Evolutionary conservation across 1,284 basidiomycete species (phyloP).

Genomic region (Puccinia triticina): DNA sequence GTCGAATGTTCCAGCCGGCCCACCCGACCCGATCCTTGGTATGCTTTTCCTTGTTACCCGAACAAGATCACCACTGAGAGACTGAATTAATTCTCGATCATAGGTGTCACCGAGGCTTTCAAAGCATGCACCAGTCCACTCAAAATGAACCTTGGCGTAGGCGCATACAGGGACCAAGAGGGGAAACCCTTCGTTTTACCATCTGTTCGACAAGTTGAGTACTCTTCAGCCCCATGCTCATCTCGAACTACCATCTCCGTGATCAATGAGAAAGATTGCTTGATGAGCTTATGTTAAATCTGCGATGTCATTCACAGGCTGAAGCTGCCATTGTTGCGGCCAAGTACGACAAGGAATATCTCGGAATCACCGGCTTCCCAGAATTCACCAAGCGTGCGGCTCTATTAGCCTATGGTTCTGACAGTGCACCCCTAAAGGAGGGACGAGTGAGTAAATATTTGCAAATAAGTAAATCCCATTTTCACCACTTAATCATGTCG

Average conservation of each 20-base stretch:
- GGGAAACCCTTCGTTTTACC: constrained; percentile 94
- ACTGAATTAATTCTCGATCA: neutral
- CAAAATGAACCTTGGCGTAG: constrained; percentile 95
- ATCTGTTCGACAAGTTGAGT: constrained; percentile 75
- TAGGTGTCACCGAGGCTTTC: constrained; percentile 88
- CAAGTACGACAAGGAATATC: constrained; percentile 92
- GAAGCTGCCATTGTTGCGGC: constrained; percentile 73
- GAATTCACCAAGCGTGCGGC: constrained; percentile 87
- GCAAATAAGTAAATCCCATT: neutral
- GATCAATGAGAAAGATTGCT: constrained; percentile 27
- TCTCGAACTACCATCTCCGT: neutral
- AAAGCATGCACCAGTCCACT: constrained; percentile 85
- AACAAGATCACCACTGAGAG: neutral
- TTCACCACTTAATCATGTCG: neutral
- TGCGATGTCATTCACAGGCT: constrained; percentile 65
- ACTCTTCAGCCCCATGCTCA: neutral
- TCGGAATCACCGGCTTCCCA: constrained; percentile 88
- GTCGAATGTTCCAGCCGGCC: constrained; percentile 81
- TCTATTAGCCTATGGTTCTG: constrained; percentile 85
- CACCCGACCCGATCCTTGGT: constrained; percentile 93
- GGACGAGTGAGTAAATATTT: constrained; percentile 69
- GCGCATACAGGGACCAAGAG: constrained; percentile 82
- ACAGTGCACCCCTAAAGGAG: constrained; percentile 74
- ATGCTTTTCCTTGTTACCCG: constrained; percentile 54
- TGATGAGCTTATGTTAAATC: neutral